Conservation (phyloP, 202 grass and related monocot genomes). For the Schoenoplectus triqueter region DNA sequence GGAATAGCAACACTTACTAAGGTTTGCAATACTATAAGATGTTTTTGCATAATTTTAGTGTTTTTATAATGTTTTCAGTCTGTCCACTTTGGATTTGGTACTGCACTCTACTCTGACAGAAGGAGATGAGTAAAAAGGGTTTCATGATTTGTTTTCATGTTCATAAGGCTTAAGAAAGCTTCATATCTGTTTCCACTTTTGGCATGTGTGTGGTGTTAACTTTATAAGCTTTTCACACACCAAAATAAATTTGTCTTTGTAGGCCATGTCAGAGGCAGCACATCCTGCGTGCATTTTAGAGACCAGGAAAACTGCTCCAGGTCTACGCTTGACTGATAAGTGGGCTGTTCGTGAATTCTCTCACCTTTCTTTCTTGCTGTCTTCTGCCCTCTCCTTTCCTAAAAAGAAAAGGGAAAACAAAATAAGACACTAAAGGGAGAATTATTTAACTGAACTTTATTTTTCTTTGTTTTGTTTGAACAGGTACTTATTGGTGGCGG, state of each 20-base stretch:
- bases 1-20: slow-evolving; percentile 93
- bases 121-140: too few species aligned
- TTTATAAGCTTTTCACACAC: not conserved
- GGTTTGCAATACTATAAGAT: slow-evolving; percentile 46
- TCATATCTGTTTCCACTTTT: not conserved
- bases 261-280: slow-evolving; percentile 92
- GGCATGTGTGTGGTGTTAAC: not conserved
- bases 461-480: not conserved
- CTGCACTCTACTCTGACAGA: not conserved
- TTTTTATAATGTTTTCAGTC: slow-evolving; percentile 17
- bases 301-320: slow-evolving; percentile 92
- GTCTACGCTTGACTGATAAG: slow-evolving; percentile 87
- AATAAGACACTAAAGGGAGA: not conserved
- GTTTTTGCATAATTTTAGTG: not conserved
- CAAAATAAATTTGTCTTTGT: slow-evolving; percentile 23
- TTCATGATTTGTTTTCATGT: too few species aligned
- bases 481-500: slow-evolving; percentile 91
- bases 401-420: not conserved
- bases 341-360: slow-evolving; percentile 73
- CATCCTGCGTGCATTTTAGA: slow-evolving; percentile 84
- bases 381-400: not conserved
- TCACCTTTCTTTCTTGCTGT: slow-evolving; percentile 16
- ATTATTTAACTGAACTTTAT: not conserved
- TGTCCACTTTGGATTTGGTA: not conserved
- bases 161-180: too few species aligned